Base-by-base conservation (phyloP, 1,284 basidiomycete species). In the Mycosarcoma maydis region DNA sequence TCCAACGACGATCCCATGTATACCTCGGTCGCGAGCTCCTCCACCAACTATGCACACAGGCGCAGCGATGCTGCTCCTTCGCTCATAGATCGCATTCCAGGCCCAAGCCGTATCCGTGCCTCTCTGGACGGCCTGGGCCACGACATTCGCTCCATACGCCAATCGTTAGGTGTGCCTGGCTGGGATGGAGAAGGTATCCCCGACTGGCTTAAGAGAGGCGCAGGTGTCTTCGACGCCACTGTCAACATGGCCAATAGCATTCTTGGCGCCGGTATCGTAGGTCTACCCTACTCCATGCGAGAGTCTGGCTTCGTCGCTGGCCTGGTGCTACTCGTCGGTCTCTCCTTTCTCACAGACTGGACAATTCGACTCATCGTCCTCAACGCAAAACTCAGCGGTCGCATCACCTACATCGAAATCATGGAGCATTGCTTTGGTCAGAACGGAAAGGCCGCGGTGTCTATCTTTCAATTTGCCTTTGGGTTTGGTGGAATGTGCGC, bases 181-280 rank as follows among this genome's bases (percentile, higher is more conserved):
- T 85, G 84, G 54, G 86, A 88, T 3, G 62, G 69, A n/a, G 59
- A 77, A 70, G 67, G 72, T 30, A 56, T 80, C 5, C 83, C 83
- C 7, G 82, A 83, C 29, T 84, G 83, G 83, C 67, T 83, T 22
- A 76, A 73, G 23, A 73, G 79, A 26, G 92, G 92, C 22, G 92
- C 92, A 24, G 89, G 89, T 0, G 84, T 94, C 83, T 45, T 93
- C 3, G 90, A 92, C 74, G 92, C 90, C 7, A 87, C 94, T 46
- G 91, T 91, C 20, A 94, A 94, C 77, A 94, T 94, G 92, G 92
- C 93, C 26, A 98, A 98, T 82, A 94, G 92, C 6, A 98, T 98
- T 48, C 85, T 98, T 22, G 95, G 95, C 37, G 95, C 95, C 77
- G 92, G 92, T 5, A 83, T 84, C 49, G 81, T 84, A 27, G 83